Base-by-base conservation (phyloP, 208 protist species). In the Trypanosoma cruzi region DNA sequence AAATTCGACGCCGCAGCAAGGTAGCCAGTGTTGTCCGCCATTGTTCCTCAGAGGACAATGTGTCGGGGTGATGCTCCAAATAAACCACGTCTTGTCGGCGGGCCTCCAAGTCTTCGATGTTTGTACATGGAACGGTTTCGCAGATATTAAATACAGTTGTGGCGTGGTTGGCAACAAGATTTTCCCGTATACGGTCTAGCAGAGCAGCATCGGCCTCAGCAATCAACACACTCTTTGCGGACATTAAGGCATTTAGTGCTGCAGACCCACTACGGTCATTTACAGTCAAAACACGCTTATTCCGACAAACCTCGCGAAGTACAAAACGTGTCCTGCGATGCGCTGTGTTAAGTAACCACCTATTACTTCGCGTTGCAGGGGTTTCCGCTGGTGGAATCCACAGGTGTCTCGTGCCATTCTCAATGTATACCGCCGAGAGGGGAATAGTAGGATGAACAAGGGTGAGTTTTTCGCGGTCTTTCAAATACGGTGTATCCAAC, bases 201-300 rank as follows among this genome's bases (percentile, higher is more conserved):
- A 80, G 24, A 49, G 44, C 48, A 55, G 14, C 75, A 46, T 91
- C 83, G 44, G 66, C 49, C 59, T 90, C 79, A 8, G 82, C 77
- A 14, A 93, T 74, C 2, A 83, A 77, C n/a, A 96, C 89, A 58
- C 81, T 68, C 61, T 86, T 88, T 10, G 87, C 91, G 6, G 85
- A 86, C 78, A 94, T 89, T 20, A 90, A 70, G 13, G 88, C 91
- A 60, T 90, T 89, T 44, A 96, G 72, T 29, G 91, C 44, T 10
- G 85, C 85, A 13, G 79, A 63, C 5, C 81, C 91, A 57, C 85
- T 77, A 34, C 87, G 85, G 61, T 96, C 91, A 69, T 92, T 82
- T 16, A 96, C 62, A 34, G 85, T 91, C 28, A 94, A 71, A 26
- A 94, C 86, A 16, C 82, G 82, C 60, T 89, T 93, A 26, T 86